Evolutionary conservation across 768 basidiomycete genomes (phyloP), one percentile per base, ranked within the genome.

Genomic region (Suillus decipiens): DNA sequence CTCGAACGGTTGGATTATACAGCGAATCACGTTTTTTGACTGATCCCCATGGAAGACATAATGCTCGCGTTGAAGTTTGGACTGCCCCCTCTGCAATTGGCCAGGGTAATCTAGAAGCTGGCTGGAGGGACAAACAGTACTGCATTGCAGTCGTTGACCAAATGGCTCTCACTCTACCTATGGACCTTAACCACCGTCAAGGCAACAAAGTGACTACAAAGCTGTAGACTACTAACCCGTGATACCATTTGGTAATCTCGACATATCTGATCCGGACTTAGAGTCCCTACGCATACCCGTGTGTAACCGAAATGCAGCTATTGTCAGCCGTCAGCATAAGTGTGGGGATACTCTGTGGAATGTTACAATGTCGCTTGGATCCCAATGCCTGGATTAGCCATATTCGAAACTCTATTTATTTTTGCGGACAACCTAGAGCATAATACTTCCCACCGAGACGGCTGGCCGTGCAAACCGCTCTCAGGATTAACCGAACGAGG

Each of bases 81-180:
- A 84, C 85, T 7, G 85, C 88, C 11, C 89, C 89, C 1, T 75
- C 78, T 48, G 77, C 84, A 60, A 76, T 86, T 43, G 84, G 82
- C 2, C 80, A 81, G 60, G 84, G 83, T 0, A 56, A 70, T 5
- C 70, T 77, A 36, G 39, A 45, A 9, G 71, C 78, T 3, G 81
- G 81, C 12, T 90, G 88, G 89, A 81, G 85, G 65, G 86, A 86
- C 53, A 72, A 82, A 57, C 87, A 89, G 67, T 76, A 84, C n/a
- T 90, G 89, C 66, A 74, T 90, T 34, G 86, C 83, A 17, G 78
- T 82, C 28, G 81, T 85, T 12, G 86, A 82, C 14, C 88, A 89
- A 72, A 85, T 89, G 84, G 81, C 82, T 1, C 71, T 87, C 65
- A 73, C 77, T 7, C 64, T 88, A 1, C 71, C 76, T 11, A 42